Conservation (phyloP, 2,329 filamentous ascomycete species). For the Bimuria novae-zelandiae region DNA sequence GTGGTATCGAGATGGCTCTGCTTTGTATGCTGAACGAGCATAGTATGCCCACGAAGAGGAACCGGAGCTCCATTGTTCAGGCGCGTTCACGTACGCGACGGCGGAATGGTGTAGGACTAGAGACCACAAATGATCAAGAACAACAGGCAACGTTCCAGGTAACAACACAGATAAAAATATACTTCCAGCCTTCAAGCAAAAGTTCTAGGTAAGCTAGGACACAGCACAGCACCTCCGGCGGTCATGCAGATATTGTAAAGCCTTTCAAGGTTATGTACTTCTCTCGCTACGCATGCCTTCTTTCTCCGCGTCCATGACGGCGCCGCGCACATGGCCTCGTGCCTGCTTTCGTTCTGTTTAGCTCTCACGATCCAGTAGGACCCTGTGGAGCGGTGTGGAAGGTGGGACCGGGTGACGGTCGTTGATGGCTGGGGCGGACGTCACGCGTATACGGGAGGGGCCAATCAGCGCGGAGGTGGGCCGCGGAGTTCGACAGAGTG, state of each 20-base stretch:
- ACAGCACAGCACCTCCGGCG: too few relatives aligned
- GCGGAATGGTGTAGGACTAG: neutral
- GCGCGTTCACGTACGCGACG: neutral
- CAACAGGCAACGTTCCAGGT: neutral
- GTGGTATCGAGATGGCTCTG: slow-evolving; percentile 38
- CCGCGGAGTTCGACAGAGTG: neutral
- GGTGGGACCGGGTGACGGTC: slow-evolving; percentile 6
- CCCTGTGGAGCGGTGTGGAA: neutral
- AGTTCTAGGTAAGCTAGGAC: neutral
- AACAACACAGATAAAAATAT: neutral
- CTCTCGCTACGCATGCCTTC: too few relatives aligned
- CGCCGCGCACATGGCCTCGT: slow-evolving; percentile 5
- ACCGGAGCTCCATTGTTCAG: neutral
- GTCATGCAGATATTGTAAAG: too few relatives aligned
- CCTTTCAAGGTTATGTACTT: too few relatives aligned
- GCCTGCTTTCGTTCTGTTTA: neutral
- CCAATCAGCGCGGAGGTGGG: neutral
- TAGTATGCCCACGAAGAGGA: slow-evolving; percentile 7
- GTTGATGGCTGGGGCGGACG: neutral
- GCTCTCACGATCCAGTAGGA: slow-evolving; percentile 5
- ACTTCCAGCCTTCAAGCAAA: neutral
- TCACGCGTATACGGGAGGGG: neutral
- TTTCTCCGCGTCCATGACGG: neutral
- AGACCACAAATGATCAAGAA: neutral
- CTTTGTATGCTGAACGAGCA: slow-evolving; percentile 24